Conservation (phyloP, 2,329 filamentous ascomycete species). For the Talaromyces atroroseus region DNA sequence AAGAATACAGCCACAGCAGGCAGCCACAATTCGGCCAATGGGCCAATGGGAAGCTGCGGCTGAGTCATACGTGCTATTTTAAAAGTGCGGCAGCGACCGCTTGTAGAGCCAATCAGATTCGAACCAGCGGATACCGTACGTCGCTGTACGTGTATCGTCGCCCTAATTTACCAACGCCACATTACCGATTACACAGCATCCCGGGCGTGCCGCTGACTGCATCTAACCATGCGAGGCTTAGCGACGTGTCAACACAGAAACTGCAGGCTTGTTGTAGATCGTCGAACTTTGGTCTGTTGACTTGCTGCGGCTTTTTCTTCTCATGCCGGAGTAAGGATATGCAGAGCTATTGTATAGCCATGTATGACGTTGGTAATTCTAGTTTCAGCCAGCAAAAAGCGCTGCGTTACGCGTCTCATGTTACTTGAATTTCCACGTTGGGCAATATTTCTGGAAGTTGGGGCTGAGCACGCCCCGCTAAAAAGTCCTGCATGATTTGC, state of each 20-base stretch:
- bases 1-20: slow-evolving; percentile 1
- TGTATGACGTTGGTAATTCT: too few relatives aligned
- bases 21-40: neutral
- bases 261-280: neutral
- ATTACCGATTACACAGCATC: neutral
- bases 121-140: neutral
- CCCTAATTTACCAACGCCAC: neutral
- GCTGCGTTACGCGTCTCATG: too few relatives aligned
- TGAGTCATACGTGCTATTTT: slow-evolving; percentile 10
- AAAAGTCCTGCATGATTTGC: neutral
- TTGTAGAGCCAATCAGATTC: slow-evolving; percentile 8
- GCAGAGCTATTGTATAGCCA: too few relatives aligned
- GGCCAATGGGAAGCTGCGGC: neutral
- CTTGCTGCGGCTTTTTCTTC: too few relatives aligned
- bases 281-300: neutral
- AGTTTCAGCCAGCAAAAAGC: too few relatives aligned
- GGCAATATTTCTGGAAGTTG: neutral
- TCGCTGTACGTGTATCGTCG: neutral
- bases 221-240: neutral
- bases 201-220: neutral
- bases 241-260: neutral
- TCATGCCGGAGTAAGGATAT: too few relatives aligned
- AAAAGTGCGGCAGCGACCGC: slow-evolving; percentile 6
- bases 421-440: too few relatives aligned
- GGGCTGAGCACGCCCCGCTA: neutral